Base-by-base conservation (phyloP, 1,284 basidiomycete species). In the Ganoderma boninense region DNA sequence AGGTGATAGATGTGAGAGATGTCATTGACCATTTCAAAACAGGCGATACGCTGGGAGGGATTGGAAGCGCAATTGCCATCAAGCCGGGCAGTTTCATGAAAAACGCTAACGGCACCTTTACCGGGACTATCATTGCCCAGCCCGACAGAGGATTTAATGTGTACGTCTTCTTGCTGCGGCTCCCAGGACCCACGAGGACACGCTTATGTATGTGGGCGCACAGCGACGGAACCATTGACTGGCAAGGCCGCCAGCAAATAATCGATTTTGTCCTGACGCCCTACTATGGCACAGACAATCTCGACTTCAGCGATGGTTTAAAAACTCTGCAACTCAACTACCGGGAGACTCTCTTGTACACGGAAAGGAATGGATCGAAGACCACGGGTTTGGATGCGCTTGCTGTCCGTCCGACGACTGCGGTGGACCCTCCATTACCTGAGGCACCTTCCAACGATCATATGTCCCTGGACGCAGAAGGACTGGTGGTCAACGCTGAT, bases 361-460 rank as follows among this genome's bases (percentile, higher is more conserved):
- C 82, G n/a, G 90, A 92, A 70, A 81, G 87, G 54, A 77, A 82
- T 32, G 77, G 82, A 29, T 83, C 79, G 14, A 84, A 83, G 64
- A 92, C 90, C 0, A 91, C 86, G 32, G 91, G 92, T 2, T 82
- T 92, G n/a, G 89, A 92, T 77, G 83, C 90, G 0, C 71, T 80
- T 0, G 84, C 81, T 5, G 82, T 89, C 38, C 82, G 90, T 32
- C 76, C 82, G 2, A 83, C 84, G 0, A 76, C 83, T 70, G 71
- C 71, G 7, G 75, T 77, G 14, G 79, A 80, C 62, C 82, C 74
- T 46, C 80, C 42, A 62, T 79, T 90, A 75, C 89, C 89, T 1
- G 86, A 90, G 57, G 83, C 87, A 0, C 84, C 84, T 62, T 73
- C 71, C 18, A 73, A 77, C 13, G 80, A 85, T 49, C 88, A 85